Evolutionary conservation across 352 stramenopile genomes (phyloP).

Genomic region (Aphanomyces cochlioides): DNA sequence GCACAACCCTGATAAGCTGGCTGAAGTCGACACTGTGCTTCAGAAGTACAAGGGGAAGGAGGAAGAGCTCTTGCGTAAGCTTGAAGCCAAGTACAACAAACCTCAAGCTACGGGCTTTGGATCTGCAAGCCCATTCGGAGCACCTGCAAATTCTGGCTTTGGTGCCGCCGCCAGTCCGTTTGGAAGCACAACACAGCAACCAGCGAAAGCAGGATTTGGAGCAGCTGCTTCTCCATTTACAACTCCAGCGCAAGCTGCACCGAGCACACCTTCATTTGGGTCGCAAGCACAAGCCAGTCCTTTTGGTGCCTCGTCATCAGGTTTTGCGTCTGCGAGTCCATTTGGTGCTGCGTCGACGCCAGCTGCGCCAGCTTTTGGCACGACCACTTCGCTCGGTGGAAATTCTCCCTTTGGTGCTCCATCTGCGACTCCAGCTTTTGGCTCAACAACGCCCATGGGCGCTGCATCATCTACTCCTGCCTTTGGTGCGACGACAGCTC

Average conservation of each 20-base stretch:
- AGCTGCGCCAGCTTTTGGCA: constrained; percentile 28
- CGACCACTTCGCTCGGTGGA: constrained; percentile 37
- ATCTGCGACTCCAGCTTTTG: constrained; percentile 22
- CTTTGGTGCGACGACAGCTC: constrained; percentile 50
- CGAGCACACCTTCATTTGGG: constrained; percentile 21
- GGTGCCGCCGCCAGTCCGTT: constrained; percentile 33
- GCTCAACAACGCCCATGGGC: neutral
- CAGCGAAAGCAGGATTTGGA: constrained; percentile 18
- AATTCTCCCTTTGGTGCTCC: constrained; percentile 6
- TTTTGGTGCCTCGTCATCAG: constrained; percentile 26
- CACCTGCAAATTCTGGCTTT: constrained; percentile 31
- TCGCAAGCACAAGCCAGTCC: constrained; percentile 25
- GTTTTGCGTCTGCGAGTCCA: constrained; percentile 35
- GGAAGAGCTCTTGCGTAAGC: constrained; percentile 69
- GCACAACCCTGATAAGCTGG: constrained; percentile 87
- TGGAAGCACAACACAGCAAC: constrained; percentile 15
- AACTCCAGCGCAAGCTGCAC: constrained; percentile 31
- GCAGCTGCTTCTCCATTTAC: constrained; percentile 1
- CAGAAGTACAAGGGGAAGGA: constrained; percentile 87
- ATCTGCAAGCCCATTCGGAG: constrained; percentile 45
- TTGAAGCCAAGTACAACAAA: constrained; percentile 74
- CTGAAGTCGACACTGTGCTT: constrained; percentile 82
- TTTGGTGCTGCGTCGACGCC: constrained; percentile 33
- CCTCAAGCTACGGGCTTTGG: constrained; percentile 39
- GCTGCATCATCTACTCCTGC: neutral